phyloP scores from a whole-genome alignment of 345 rosid genomes.

The Gossypium herbaceum region DNA sequence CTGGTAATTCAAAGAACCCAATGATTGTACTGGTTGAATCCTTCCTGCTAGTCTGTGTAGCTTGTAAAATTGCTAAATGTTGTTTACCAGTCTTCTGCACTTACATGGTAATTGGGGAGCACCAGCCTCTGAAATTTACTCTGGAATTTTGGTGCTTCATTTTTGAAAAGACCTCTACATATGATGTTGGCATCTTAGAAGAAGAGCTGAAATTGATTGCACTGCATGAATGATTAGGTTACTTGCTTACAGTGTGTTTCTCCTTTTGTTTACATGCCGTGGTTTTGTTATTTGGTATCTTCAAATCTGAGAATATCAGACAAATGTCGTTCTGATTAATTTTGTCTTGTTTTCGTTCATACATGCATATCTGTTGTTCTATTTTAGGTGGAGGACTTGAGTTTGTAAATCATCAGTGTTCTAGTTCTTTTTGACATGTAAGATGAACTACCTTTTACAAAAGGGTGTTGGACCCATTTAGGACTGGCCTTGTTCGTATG shows the following conservation, averaged over 20 bases:
- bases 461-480: neutral
- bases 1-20: slow-evolving; percentile 42
- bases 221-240: neutral
- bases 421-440: neutral
- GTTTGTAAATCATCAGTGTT: slow-evolving; percentile 8
- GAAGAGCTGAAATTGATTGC: neutral
- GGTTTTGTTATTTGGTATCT: neutral
- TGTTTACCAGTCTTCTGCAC: neutral
- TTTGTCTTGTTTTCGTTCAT: neutral
- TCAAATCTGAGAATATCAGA: neutral
- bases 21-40: neutral
- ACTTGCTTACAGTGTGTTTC: neutral
- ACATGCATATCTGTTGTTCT: neutral
- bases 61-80: neutral
- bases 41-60: neutral
- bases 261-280: neutral
- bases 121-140: neutral
- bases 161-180: neutral
- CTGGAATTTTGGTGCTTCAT: neutral
- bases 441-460: slow-evolving; percentile 1
- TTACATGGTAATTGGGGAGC: neutral
- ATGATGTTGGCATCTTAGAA: neutral
- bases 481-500: neutral
- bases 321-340: slow-evolving; percentile 1
- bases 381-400: neutral